Conservation (phyloP, 331 rosid species). For the Rhamnella rubrinervis region DNA sequence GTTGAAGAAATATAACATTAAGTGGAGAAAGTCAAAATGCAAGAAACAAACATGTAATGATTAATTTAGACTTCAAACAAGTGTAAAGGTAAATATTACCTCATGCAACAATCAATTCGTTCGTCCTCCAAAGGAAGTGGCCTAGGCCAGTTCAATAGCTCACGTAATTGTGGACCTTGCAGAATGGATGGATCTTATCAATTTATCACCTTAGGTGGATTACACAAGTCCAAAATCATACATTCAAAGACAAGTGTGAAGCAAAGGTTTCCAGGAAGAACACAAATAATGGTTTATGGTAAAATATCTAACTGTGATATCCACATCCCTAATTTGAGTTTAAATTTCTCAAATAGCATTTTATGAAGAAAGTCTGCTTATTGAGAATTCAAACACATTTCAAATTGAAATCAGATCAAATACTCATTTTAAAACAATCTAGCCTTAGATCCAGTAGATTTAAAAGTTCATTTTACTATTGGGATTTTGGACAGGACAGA, state of each 20-base stretch:
- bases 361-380: neutral
- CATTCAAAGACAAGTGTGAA: neutral
- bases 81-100: slow-evolving; percentile 39
- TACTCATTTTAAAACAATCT: neutral
- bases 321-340: neutral
- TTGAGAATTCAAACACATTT: neutral
- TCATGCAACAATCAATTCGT: slow-evolving; percentile 87
- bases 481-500: neutral
- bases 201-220: neutral
- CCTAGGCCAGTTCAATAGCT: slow-evolving; percentile 87
- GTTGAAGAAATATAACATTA: neutral
- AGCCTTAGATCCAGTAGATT: neutral
- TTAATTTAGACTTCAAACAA: slow-evolving; percentile 16
- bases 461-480: neutral
- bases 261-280: neutral
- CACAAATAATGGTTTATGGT: neutral
- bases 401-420: neutral
- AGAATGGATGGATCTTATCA: slow-evolving; percentile 24
- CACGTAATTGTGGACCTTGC: slow-evolving; percentile 77
- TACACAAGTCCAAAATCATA: neutral
- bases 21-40: neutral
- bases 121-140: slow-evolving; percentile 97
- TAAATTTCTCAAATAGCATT: neutral
- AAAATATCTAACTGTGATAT: neutral
- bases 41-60: neutral